phyloP scores from a whole-genome alignment of 2,329 filamentous ascomycete species.

The Pseudogymnoascus sp. region DNA sequence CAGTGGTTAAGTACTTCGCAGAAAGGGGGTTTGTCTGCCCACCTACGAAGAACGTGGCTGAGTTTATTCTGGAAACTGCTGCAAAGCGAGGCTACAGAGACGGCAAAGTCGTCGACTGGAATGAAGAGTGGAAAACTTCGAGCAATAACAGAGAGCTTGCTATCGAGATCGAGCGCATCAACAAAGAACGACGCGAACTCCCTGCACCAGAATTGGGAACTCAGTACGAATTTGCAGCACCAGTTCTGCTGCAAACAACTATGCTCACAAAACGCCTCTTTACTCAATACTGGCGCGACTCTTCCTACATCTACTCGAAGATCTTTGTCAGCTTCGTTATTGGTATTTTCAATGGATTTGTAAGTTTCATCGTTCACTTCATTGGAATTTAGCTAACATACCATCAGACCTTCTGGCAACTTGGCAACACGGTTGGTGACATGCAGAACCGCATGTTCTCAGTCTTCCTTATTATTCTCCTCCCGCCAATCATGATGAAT shows the following conservation, averaged over 20 bases:
- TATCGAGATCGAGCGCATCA: slow-evolving; percentile 56
- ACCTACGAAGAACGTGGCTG: slow-evolving; percentile 45
- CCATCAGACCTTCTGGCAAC: slow-evolving; percentile 50
- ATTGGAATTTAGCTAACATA: slow-evolving; percentile 22
- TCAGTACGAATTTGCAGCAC: slow-evolving; percentile 65
- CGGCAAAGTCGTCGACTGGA: slow-evolving; percentile 53
- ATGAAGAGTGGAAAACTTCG: slow-evolving; percentile 61
- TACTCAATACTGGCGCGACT: slow-evolving; percentile 54
- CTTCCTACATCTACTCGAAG: slow-evolving; percentile 43
- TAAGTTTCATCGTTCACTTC: slow-evolving; percentile 24
- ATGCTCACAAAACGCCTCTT: slow-evolving; percentile 58
- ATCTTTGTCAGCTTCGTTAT: slow-evolving; percentile 45
- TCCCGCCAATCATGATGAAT: slow-evolving; percentile 49
- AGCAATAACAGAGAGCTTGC: slow-evolving; percentile 48
- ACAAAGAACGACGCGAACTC: slow-evolving; percentile 44
- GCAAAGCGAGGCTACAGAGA: slow-evolving; percentile 26
- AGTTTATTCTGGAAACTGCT: slow-evolving; percentile 26
- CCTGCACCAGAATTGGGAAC: slow-evolving; percentile 36
- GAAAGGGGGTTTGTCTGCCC: slow-evolving; percentile 46
- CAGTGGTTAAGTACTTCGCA: slow-evolving; percentile 57
- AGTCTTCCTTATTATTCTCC: slow-evolving; percentile 57
- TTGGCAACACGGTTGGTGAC: slow-evolving; percentile 43
- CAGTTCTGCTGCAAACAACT: slow-evolving; percentile 55
- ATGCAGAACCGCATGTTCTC: slow-evolving; percentile 51
- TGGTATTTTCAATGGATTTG: slow-evolving; percentile 50